Conservation (phyloP, 2,329 filamentous ascomycete species). For the Exserohilum turcica region DNA sequence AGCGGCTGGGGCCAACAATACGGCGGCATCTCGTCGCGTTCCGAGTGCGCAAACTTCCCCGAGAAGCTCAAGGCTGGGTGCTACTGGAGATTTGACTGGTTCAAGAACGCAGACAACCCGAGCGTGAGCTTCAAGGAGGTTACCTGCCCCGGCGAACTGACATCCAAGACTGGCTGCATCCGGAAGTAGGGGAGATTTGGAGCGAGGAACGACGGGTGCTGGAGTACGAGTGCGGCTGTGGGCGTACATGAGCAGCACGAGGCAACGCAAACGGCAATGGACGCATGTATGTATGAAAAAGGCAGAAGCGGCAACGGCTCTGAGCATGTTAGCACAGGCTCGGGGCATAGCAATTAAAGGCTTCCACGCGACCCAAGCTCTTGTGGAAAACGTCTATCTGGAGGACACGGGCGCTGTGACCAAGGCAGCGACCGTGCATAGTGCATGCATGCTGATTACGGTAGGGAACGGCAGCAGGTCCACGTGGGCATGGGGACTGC, state of each 20-base stretch:
- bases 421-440: too few relatives aligned
- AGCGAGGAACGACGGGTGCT: not conserved
- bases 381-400: not conserved
- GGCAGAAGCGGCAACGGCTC: not conserved
- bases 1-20: slow-evolving; percentile 44
- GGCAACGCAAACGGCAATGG: not conserved
- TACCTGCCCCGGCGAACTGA: slow-evolving; percentile 41
- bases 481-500: not conserved
- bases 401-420: not conserved
- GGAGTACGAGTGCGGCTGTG: not conserved
- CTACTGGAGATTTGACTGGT: slow-evolving; percentile 48
- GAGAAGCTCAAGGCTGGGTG: slow-evolving; percentile 45
- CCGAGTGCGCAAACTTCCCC: slow-evolving; percentile 42
- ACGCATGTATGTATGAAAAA: slow-evolving; percentile 12
- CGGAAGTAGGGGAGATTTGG: slow-evolving; percentile 12
- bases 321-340: not conserved
- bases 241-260: not conserved
- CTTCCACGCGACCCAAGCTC: not conserved
- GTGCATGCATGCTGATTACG: too few relatives aligned
- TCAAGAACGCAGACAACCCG: slow-evolving; percentile 42
- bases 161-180: slow-evolving; percentile 38
- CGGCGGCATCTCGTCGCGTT: slow-evolving; percentile 40
- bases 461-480: too few relatives aligned
- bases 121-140: slow-evolving; percentile 41
- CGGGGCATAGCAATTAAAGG: not conserved